phyloP scores from a whole-genome alignment of 2,329 filamentous ascomycete species.

The Penicillium verrucosum region DNA sequence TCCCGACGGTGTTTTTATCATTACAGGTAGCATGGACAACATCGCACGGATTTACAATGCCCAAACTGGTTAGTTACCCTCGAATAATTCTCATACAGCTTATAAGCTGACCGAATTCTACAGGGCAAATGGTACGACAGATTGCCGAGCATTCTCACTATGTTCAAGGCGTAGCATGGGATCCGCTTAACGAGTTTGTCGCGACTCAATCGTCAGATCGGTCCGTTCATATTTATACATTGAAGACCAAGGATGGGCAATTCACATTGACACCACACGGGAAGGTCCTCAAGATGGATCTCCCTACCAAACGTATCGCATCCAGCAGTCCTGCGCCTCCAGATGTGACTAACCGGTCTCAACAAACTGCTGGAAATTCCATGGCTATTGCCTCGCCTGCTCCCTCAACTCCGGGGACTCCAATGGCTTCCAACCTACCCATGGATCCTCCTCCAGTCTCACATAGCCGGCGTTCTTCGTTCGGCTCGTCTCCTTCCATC shows the following conservation, averaged over 20 bases:
- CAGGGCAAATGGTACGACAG: slow-evolving; percentile 72
- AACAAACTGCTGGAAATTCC: slow-evolving; percentile 35
- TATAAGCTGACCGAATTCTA: slow-evolving; percentile 21
- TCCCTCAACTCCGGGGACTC: slow-evolving; percentile 89
- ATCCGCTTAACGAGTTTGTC: slow-evolving; percentile 95
- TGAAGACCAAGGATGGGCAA: slow-evolving; percentile 94
- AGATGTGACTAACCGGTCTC: slow-evolving; percentile 55
- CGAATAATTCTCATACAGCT: background rate
- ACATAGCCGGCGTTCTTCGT: slow-evolving; percentile 91
- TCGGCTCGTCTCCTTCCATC: slow-evolving; percentile 71
- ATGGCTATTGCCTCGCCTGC: slow-evolving; percentile 72
- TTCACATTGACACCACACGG: slow-evolving; percentile 77
- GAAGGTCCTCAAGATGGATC: slow-evolving; percentile 84
- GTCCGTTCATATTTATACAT: slow-evolving; percentile 93
- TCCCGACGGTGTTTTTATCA: slow-evolving; percentile 93
- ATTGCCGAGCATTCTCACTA: slow-evolving; percentile 98
- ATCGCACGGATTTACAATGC: slow-evolving; percentile 96
- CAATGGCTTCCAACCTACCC: slow-evolving; percentile 79
- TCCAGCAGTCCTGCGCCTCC: slow-evolving; percentile 89
- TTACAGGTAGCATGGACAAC: slow-evolving; percentile 99
- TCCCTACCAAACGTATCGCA: slow-evolving; percentile 86
- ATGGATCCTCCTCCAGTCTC: slow-evolving; percentile 96
- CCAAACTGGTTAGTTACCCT: slow-evolving; percentile 65
- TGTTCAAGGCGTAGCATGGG: slow-evolving; percentile 97
- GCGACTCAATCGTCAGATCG: slow-evolving; percentile 97